Percentiles rank a stretch among this genome's conserved stretches.
Conservation (phyloP, 805 yeast species). For the Metschnikowia reukaufii region DNA sequence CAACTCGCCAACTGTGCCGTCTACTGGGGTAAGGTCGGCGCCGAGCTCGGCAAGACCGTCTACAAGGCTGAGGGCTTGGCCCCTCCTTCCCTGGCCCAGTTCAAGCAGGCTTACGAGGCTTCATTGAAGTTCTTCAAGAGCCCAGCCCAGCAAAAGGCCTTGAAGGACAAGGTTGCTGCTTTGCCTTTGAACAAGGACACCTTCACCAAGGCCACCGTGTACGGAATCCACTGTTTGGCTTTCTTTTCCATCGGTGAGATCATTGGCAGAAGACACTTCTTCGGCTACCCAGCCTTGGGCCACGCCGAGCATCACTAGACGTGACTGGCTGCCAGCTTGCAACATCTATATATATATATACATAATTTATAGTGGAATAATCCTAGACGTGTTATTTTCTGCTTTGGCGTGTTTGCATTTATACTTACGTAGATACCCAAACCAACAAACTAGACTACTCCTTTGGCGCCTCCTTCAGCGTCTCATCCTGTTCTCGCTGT, state of each 20-base stretch:
- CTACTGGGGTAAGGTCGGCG: slow-evolving; percentile 77
- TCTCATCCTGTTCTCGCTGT: slow-evolving; percentile 12
- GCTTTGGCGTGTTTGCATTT: neutral
- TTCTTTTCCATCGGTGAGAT: slow-evolving; percentile 94
- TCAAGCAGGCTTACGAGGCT: slow-evolving; percentile 68
- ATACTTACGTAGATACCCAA: neutral
- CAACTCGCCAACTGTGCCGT: slow-evolving; percentile 53
- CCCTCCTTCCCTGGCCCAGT: slow-evolving; percentile 79
- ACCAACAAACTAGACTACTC: neutral
- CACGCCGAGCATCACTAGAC: slow-evolving; percentile 36
- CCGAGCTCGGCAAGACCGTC: slow-evolving; percentile 69
- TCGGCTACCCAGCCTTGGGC: slow-evolving; percentile 77
- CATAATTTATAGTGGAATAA: neutral
- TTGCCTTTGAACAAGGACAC: slow-evolving; percentile 54
- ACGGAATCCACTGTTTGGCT: slow-evolving; percentile 82
- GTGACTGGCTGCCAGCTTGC: slow-evolving; percentile 12
- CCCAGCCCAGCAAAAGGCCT: slow-evolving; percentile 58
- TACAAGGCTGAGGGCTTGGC: slow-evolving; percentile 91
- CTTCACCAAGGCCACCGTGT: slow-evolving; percentile 66
- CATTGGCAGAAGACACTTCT: slow-evolving; percentile 90
- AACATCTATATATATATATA: neutral
- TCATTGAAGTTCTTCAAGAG: slow-evolving; percentile 38
- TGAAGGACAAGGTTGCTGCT: slow-evolving; percentile 46
- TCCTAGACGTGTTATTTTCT: slow-evolving; percentile 6
- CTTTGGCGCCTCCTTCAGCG: neutral